Percentiles rank a stretch among this genome's conserved stretches.
Conservation (phyloP, 768 basidiomycete species). For the Tylopilus intermedius region DNA sequence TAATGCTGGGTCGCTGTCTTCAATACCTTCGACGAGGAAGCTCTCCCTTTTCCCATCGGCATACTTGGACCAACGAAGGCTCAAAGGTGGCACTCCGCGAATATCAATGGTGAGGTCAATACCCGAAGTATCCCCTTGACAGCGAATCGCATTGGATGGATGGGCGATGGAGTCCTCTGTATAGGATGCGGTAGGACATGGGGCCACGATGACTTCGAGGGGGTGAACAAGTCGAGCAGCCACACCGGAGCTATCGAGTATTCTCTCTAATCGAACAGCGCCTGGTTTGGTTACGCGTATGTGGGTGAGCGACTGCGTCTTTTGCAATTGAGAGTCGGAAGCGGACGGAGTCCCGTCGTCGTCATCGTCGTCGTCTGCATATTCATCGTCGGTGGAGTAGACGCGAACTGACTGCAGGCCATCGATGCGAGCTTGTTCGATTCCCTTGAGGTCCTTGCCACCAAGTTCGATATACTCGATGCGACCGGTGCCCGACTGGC, state of each 20-base stretch:
- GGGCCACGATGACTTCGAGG: slow-evolving; percentile 65
- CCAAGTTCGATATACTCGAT: slow-evolving; percentile 53
- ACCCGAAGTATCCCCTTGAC: slow-evolving; percentile 61
- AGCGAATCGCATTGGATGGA: slow-evolving; percentile 48
- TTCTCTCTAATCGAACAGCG: slow-evolving; percentile 65
- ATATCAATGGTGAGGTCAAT: slow-evolving; percentile 60
- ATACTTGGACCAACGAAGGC: slow-evolving; percentile 70
- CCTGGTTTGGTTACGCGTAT: slow-evolving; percentile 73
- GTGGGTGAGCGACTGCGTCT: slow-evolving; percentile 69
- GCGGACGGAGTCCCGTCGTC: slow-evolving; percentile 30
- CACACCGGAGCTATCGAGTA: slow-evolving; percentile 63
- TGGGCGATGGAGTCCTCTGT: slow-evolving; percentile 32
- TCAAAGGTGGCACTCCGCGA: slow-evolving; percentile 70
- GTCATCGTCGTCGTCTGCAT: slow-evolving; percentile 56
- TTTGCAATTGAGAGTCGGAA: slow-evolving; percentile 51
- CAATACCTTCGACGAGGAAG: slow-evolving; percentile 81
- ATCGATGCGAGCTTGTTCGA: slow-evolving; percentile 57
- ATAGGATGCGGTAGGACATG: slow-evolving; percentile 79
- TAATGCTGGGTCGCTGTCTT: slow-evolving; percentile 44
- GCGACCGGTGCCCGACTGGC: slow-evolving; percentile 37
- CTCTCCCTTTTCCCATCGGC: slow-evolving; percentile 62
- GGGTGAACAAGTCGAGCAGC: slow-evolving; percentile 69
- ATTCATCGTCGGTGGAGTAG: slow-evolving; percentile 54
- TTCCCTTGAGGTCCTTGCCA: slow-evolving; percentile 60
- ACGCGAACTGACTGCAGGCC: slow-evolving; percentile 43